Base-by-base conservation (phyloP, 2,329 filamentous ascomycete genomes). In the Plenodomus lindquistii region DNA sequence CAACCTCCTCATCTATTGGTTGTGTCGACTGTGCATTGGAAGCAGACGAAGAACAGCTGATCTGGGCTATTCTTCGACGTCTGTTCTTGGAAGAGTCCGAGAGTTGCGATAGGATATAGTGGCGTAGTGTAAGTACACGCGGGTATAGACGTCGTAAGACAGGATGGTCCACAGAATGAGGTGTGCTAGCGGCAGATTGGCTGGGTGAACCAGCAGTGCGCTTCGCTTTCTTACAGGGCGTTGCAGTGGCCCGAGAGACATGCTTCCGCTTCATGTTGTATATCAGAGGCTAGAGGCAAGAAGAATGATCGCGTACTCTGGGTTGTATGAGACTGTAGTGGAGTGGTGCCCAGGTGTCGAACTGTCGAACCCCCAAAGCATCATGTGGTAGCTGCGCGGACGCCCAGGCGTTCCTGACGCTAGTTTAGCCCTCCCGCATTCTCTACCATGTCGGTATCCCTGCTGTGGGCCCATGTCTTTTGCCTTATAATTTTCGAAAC, bases 101-200 rank as follows among this genome's bases (percentile, higher is more conserved):
- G 10, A 95, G 79, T 50, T 78, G 82, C 17, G 77, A 76, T 40
- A 92, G 75, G 54, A 92, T 75, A 73, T 90, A 89, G 48, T 87
- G 79, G 60, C 90, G 85, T 48, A 96, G 75, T 0, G 85, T 85
- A 46, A 83, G 70, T 11, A 91, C 80, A 39, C 79, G 73, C 7
- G 79, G 73, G 72, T 91, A 96, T 73, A 86, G 88, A 52, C 81
- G 80, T 38, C 78, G 79, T 47, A 96, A 77, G 27, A 94, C 80
- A 44, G 84, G 82, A 65, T 90, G 85, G 48, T 74, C 71, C 44
- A 75, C 62, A 50, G 47, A 37, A 40, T 56, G n/a, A 55, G 58
- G 49, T 58, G 62, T 63, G 69, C 66, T 65, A 60, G 37, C 42
- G 51, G 61, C 44, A 64, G 67, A 71, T 69, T 69, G 66, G 67